These are phyloP conservation scores for Quercus agrifolia DNA, from an alignment of 306 rosid genomes.

Conservation along the genomic window DNA sequence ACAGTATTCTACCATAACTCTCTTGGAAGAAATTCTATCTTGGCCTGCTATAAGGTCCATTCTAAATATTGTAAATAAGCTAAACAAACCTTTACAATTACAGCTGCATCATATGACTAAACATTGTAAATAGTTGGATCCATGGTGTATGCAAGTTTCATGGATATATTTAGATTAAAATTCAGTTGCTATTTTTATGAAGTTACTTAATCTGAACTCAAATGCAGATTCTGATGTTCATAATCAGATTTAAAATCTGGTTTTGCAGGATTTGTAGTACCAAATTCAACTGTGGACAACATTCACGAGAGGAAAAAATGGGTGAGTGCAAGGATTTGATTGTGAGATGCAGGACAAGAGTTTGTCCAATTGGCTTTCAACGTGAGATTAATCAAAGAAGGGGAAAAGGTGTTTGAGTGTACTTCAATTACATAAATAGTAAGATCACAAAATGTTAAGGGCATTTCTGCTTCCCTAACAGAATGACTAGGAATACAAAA, in stretches of 20 bases:
- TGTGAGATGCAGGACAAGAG: not conserved
- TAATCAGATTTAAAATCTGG: not conserved
- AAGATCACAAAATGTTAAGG: not conserved
- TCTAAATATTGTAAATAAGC: not conserved
- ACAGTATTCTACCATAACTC: not conserved
- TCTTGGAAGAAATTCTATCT: not conserved
- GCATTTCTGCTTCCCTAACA: not conserved
- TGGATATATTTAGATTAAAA: not conserved
- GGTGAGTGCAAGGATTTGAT: too few relatives aligned
- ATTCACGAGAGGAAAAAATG: too few relatives aligned
- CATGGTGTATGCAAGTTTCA: too few relatives aligned
- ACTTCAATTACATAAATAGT: not conserved
- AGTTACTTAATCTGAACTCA: not conserved
- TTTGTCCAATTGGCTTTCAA: not conserved
- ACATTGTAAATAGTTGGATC: too few relatives aligned
- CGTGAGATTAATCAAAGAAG: not conserved
- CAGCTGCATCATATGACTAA: too few relatives aligned
- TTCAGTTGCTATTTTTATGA: too few relatives aligned
- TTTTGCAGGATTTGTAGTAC: not conserved
- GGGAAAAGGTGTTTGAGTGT: not conserved
- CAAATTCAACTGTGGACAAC: too few relatives aligned
- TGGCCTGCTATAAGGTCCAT: not conserved
- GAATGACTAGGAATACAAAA: not conserved
- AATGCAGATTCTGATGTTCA: not conserved
- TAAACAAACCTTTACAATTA: not conserved